phyloP scores from a whole-genome alignment of 768 basidiomycete species.

The Wakefieldia striispora region DNA sequence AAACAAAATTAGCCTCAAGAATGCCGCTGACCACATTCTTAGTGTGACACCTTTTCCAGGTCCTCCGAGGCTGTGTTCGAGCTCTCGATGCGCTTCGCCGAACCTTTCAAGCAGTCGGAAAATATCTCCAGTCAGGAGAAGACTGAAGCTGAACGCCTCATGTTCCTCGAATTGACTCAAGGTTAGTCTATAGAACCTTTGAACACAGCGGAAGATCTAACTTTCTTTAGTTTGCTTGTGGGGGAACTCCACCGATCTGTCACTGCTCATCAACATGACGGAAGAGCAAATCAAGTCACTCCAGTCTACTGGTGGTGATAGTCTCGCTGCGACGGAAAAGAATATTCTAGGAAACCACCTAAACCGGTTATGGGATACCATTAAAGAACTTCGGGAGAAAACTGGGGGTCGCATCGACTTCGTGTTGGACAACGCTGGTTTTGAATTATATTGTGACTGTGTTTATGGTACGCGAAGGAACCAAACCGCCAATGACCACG shows the following conservation, averaged over 20 bases:
- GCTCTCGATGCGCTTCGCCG: conserved; percentile 86
- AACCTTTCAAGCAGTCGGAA: conserved; percentile 68
- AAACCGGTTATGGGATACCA: conserved; percentile 65
- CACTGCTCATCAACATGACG: conserved; percentile 94
- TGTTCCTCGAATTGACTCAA: conserved; percentile 94
- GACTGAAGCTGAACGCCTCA: conserved; percentile 68
- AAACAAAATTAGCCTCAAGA: background rate
- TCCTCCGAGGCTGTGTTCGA: conserved; percentile 92
- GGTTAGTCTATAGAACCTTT: conserved; percentile 40
- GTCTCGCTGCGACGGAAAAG: conserved; percentile 92
- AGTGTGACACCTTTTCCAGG: conserved; percentile 95
- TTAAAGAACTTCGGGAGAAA: conserved; percentile 65
- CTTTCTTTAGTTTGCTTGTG: conserved; percentile 76
- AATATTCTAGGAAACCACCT: conserved; percentile 92
- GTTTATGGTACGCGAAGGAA: conserved; percentile 63
- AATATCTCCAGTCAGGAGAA: conserved; percentile 52
- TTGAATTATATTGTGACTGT: conserved; percentile 82
- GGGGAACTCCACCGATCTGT: conserved; percentile 97
- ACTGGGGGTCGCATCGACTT: conserved; percentile 79
- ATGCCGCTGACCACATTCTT: conserved; percentile 6
- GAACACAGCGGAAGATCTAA: background rate
- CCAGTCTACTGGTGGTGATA: conserved; percentile 96
- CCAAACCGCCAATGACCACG: background rate
- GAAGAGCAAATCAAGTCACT: conserved; percentile 95
- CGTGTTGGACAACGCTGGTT: conserved; percentile 82